Percentiles rank a stretch among this genome's conserved stretches.
These are phyloP conservation scores for Trichosanthes truncata DNA, from an alignment of 306 rosid genomes.

Conservation along the genomic window DNA sequence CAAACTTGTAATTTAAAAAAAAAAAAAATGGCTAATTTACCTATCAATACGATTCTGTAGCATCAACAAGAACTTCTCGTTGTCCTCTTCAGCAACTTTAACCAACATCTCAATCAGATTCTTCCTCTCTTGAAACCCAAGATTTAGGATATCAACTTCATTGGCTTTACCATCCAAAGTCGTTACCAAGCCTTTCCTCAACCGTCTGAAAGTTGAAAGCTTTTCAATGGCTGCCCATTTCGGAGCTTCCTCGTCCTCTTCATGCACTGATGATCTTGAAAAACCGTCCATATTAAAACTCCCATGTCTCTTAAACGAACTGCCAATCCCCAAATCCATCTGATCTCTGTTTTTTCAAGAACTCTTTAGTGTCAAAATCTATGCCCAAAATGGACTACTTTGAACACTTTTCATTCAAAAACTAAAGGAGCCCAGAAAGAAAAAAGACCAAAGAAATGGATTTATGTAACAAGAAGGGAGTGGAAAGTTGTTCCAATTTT, in stretches of 20 bases:
- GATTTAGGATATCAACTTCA: constrained; percentile 8
- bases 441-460: not conserved
- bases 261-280: constrained; percentile 12
- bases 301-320: constrained; percentile 12
- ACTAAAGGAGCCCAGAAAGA: not conserved
- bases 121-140: constrained; percentile 21
- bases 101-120: constrained; percentile 19
- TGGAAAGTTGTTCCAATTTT: too few species aligned
- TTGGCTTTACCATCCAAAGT: constrained; percentile 1
- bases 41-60: constrained; percentile 16
- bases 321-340: constrained; percentile 2
- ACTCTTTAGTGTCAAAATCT: too few species aligned
- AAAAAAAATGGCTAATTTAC: not conserved
- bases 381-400: too few species aligned
- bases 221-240: constrained; percentile 33
- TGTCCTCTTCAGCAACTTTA: constrained; percentile 16
- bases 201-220: constrained; percentile 22
- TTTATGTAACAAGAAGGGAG: too few species aligned
- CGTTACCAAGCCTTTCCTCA: constrained; percentile 23
- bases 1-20: too few species aligned
- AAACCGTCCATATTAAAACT: not conserved
- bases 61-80: constrained; percentile 20
- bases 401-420: too few species aligned
- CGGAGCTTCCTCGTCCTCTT: constrained; percentile 26
- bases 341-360: not conserved